phyloP scores from a whole-genome alignment of 805 yeast genomes.

The Wickerhamiella nectarea region DNA sequence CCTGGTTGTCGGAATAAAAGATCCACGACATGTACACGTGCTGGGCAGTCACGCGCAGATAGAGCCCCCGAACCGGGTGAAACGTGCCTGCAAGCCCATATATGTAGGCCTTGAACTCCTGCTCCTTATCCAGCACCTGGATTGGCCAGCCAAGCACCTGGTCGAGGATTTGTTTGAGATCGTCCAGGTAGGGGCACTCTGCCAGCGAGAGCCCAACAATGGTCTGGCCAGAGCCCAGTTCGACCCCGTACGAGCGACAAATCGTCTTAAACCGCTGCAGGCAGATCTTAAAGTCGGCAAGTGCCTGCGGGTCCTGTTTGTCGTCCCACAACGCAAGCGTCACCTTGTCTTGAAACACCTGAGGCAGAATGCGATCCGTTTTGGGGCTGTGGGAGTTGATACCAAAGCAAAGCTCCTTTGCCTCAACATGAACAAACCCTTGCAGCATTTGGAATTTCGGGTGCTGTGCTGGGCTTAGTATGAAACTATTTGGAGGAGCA shows the following conservation, averaged over 20 bases:
- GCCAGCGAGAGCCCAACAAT: constrained; percentile 67
- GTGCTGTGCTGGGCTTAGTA: neutral
- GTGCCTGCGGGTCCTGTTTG: constrained; percentile 29
- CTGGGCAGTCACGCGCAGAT: constrained; percentile 65
- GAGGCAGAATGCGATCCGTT: constrained; percentile 65
- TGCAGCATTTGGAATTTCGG: neutral
- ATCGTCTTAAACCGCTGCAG: constrained; percentile 55
- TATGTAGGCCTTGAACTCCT: constrained; percentile 51
- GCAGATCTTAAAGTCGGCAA: constrained; percentile 46
- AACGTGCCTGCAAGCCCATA: constrained; percentile 66
- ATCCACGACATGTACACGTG: constrained; percentile 61
- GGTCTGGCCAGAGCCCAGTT: constrained; percentile 40
- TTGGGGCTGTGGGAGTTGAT: constrained; percentile 55
- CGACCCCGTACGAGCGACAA: constrained; percentile 64
- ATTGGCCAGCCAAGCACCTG: constrained; percentile 58
- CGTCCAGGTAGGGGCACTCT: constrained; percentile 44
- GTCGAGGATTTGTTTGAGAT: constrained; percentile 41
- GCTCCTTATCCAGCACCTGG: constrained; percentile 42
- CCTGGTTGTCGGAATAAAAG: constrained; percentile 36
- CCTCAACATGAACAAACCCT: constrained; percentile 57
- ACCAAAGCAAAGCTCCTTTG: constrained; percentile 60
- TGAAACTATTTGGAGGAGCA: constrained; percentile 70
- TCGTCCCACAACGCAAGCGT: constrained; percentile 53
- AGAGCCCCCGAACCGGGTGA: constrained; percentile 50
- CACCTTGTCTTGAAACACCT: constrained; percentile 60